These are phyloP conservation scores for Coemansia erecta DNA, from an alignment of 192 early-diverging fungal genomes.

Conservation along the genomic window DNA sequence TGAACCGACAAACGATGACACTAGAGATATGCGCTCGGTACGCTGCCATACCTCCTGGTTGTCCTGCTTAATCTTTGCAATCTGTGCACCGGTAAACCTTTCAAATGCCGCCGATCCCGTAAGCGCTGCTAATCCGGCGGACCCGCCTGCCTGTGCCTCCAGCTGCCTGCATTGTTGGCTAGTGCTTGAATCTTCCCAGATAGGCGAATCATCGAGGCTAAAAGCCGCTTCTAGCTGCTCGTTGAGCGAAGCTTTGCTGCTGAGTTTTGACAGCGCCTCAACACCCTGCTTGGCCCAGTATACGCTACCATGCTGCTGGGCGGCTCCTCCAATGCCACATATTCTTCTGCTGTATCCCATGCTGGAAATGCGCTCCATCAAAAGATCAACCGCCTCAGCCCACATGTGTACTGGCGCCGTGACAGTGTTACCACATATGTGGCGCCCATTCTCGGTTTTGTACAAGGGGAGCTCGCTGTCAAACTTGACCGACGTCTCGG, in stretches of 20 bases:
- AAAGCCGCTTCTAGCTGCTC: constrained; percentile 60
- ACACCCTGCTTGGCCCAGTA: constrained; percentile 64
- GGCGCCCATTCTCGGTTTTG: constrained; percentile 48
- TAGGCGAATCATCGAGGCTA: constrained; percentile 58
- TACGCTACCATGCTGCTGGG: constrained; percentile 85
- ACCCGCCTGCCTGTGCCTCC: constrained; percentile 64
- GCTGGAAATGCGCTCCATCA: constrained; percentile 54
- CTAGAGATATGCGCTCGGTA: constrained; percentile 62
- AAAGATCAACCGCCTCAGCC: constrained; percentile 67
- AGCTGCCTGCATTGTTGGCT: constrained; percentile 59
- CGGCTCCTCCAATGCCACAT: constrained; percentile 65
- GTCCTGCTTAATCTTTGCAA: constrained; percentile 58
- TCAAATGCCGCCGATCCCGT: constrained; percentile 80
- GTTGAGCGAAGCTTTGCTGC: constrained; percentile 28
- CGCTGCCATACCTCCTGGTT: constrained; percentile 5
- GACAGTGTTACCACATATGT: constrained; percentile 51
- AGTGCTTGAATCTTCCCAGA: constrained; percentile 84
- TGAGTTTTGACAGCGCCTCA: constrained; percentile 43
- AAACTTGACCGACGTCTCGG: constrained; percentile 60
- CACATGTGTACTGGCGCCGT: constrained; percentile 76
- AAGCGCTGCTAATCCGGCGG: constrained; percentile 58
- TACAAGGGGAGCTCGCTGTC: constrained; percentile 64
- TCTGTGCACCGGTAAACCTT: constrained; percentile 76
- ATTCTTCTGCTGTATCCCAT: constrained; percentile 43
- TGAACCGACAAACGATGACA: constrained; percentile 70